Conservation (phyloP, 495 filamentous ascomycete species). For the Cryomyces minteri region DNA sequence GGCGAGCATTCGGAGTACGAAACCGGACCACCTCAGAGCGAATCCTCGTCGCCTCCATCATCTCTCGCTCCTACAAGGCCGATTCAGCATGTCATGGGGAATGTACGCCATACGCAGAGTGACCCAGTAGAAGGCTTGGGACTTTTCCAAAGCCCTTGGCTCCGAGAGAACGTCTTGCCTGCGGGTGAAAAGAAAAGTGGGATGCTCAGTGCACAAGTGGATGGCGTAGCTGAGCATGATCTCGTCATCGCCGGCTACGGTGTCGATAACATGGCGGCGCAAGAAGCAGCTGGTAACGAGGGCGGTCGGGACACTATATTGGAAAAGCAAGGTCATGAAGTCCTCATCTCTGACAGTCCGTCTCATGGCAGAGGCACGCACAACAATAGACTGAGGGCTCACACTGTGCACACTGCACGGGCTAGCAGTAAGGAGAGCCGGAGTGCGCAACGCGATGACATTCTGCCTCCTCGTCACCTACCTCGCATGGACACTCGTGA, state of each 20-base stretch:
- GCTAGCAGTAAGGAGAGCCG: background rate
- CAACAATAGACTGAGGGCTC: slow-evolving; percentile 17
- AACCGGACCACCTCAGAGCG: background rate
- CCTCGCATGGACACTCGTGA: slow-evolving; percentile 30
- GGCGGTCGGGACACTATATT: no score
- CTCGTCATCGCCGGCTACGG: background rate
- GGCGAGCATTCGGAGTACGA: slow-evolving; percentile 20
- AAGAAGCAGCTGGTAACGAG: background rate
- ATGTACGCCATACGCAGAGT: no score
- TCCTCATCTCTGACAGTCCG: no score
- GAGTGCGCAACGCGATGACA: background rate
- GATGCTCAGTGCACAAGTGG: no score
- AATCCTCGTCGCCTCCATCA: slow-evolving; percentile 18
- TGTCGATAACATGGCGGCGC: slow-evolving; percentile 2
- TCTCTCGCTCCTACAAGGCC: no score
- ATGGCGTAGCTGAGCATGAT: no score
- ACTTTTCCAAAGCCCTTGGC: no score
- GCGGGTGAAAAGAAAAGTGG: no score
- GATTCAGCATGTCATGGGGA: no score
- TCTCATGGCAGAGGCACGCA: background rate
- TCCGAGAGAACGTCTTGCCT: no score
- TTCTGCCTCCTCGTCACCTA: slow-evolving; percentile 32
- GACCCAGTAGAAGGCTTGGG: no score
- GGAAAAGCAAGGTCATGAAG: no score
- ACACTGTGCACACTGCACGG: background rate